Evolutionary conservation across 306 rosid genomes (phyloP), one percentile per base, ranked within the genome.

Genomic region (Cucurbita maxima): DNA sequence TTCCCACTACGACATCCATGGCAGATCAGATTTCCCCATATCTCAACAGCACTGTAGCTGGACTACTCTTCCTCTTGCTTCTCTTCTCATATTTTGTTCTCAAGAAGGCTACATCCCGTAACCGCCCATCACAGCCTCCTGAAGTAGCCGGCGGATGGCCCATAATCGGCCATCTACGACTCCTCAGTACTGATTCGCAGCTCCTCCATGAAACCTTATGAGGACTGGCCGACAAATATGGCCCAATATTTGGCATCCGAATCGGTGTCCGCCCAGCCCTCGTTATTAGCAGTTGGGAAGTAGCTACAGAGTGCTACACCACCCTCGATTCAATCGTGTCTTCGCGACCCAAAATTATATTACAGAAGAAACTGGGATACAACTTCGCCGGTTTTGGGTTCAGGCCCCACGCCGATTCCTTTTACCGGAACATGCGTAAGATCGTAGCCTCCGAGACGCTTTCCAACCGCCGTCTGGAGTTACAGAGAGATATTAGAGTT

Each of bases 71-170:
- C 15, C 50, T 41, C 70, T 63, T 63, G 1, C 70, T 18, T 52
- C 1, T 63, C 15, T 16, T 63, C 25, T 63, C 70, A n/a, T 63
- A 16, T 63, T n/a, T 13, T 50, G 7, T 63, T 2, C 7, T 63
- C 2, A 58, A 58, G 7, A 37, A 37, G 3, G 10, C 25, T 9
- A 62, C 18, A 30, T 30, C 34, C 34, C 34, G 34, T 30, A 16
- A 62, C 0, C 45, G 6, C 25, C 8, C 6, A 43, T 50, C 54
- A 1, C 34, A 15, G 5, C 41, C 72, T 5, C 93, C 90, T 1
- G 73, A 83, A 76, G 86, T 83, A 3, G 50, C 77, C 0, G 89
- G 93, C 2, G 87, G 88, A 1, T 87, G 91, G 96, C 96, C 96
- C 10, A 18, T 90, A 16, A 75, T 90, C 16, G 96, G 96, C 13